These are phyloP conservation scores for Sporisorium scitamineum DNA, from an alignment of 1,284 basidiomycete genomes.

Conservation along the genomic window DNA sequence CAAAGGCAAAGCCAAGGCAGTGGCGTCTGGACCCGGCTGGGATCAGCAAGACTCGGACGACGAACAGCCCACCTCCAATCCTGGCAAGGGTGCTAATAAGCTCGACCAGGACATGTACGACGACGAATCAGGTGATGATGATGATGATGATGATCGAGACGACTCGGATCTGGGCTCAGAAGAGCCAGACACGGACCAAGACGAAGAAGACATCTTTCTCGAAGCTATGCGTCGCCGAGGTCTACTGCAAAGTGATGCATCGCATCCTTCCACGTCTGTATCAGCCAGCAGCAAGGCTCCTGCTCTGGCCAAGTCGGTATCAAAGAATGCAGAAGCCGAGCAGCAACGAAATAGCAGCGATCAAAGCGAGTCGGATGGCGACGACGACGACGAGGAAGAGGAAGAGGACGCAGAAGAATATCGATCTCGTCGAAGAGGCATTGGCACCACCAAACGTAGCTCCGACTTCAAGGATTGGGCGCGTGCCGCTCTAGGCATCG, in stretches of 20 bases:
- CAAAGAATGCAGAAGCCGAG: not conserved
- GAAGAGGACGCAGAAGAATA: constrained; percentile 25
- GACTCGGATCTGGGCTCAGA: constrained; percentile 42
- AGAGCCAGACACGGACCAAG: constrained; percentile 57
- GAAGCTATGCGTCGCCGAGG: constrained; percentile 64
- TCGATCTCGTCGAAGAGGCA: constrained; percentile 48
- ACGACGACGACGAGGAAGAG: constrained; percentile 34
- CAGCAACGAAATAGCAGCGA: not conserved
- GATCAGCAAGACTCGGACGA: constrained; percentile 36
- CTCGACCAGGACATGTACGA: constrained; percentile 14
- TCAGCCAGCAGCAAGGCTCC: constrained; percentile 5
- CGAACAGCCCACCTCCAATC: constrained; percentile 4
- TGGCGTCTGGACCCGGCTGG: constrained; percentile 23
- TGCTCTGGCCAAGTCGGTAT: constrained; percentile 8
- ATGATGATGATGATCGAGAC: constrained; percentile 11
- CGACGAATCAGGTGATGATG: not conserved
- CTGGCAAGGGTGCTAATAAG: not conserved
- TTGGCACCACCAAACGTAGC: constrained; percentile 50
- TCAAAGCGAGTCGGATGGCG: not conserved
- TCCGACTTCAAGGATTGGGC: constrained; percentile 68
- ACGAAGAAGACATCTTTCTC: constrained; percentile 60
- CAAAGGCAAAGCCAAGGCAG: constrained; percentile 40
- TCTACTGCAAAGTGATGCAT: constrained; percentile 19
- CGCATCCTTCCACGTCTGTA: constrained; percentile 10
- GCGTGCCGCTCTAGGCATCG: constrained; percentile 56